phyloP scores from a whole-genome alignment of 106 monocot genomes.

The Dioscorea dumetorum region DNA sequence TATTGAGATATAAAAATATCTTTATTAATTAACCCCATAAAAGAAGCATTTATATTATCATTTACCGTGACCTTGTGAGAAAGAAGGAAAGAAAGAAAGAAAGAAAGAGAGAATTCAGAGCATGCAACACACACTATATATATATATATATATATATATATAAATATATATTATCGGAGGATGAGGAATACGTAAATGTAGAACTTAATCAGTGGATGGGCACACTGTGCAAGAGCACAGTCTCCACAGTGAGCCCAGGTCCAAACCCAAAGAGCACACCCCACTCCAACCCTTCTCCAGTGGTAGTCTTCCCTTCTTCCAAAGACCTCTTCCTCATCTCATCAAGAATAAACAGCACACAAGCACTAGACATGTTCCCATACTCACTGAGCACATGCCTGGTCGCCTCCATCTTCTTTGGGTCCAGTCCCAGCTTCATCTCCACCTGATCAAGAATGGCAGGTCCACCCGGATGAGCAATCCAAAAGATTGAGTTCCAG shows the following conservation, averaged over 20 bases:
- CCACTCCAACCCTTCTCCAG: constrained; percentile 12
- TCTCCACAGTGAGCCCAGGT: constrained; percentile 8
- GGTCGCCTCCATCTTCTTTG: constrained; percentile 31
- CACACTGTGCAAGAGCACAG: constrained; percentile 3
- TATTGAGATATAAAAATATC: too few relatives aligned
- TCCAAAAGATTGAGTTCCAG: constrained; percentile 53
- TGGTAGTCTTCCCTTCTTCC: constrained; percentile 7
- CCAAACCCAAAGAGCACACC: constrained; percentile 13
- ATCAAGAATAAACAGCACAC: constrained; percentile 53
- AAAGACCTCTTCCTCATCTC: constrained; percentile 39
- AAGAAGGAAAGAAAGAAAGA: too few relatives aligned
- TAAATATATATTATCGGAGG: too few relatives aligned
- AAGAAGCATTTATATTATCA: too few relatives aligned
- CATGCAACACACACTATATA: too few relatives aligned
- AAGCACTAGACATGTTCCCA: constrained; percentile 55
- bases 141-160: too few relatives aligned
- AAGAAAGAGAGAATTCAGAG: too few relatives aligned
- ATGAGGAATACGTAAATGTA: too few relatives aligned
- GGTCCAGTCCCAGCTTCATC: constrained; percentile 27
- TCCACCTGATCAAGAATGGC: constrained; percentile 53
- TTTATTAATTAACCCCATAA: too few relatives aligned
- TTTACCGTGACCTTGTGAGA: too few relatives aligned
- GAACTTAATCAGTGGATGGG: neutral
- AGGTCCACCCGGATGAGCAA: constrained; percentile 40
- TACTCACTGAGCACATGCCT: constrained; percentile 41